These are phyloP conservation scores for Aspergillus terreus DNA, from an alignment of 2,329 filamentous ascomycete genomes.

Conservation along the genomic window DNA sequence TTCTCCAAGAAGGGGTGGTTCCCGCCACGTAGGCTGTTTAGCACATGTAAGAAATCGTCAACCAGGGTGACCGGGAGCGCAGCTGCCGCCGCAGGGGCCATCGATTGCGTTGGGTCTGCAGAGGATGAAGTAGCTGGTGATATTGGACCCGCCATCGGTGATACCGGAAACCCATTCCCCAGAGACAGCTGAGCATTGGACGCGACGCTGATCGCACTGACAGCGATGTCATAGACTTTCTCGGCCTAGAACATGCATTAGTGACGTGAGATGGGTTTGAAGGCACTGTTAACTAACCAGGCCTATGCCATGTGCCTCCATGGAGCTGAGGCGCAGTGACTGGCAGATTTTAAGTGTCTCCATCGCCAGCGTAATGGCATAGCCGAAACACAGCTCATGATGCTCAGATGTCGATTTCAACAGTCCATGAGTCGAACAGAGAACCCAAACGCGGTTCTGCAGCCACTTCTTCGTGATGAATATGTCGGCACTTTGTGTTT, in stretches of 20 bases:
- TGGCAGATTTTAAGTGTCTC: slow-evolving; percentile 33
- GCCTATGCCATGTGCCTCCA: slow-evolving; percentile 43
- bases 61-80: slow-evolving; percentile 21
- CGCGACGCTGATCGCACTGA: slow-evolving; percentile 27
- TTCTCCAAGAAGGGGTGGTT: slow-evolving; percentile 35
- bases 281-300: slow-evolving; percentile 21
- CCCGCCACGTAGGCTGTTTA: slow-evolving; percentile 32
- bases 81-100: slow-evolving; percentile 11
- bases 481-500: slow-evolving; percentile 42
- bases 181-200: slow-evolving; percentile 24
- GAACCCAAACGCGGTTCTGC: slow-evolving; percentile 41
- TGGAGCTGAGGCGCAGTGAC: slow-evolving; percentile 31
- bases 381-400: slow-evolving; percentile 35
- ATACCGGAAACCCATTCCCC: slow-evolving; percentile 9
- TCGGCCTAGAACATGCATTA: slow-evolving; percentile 24
- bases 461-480: slow-evolving; percentile 44
- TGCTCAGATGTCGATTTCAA: slow-evolving; percentile 32
- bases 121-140: background rate
- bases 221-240: slow-evolving; percentile 39
- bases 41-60: slow-evolving; percentile 28
- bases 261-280: background rate
- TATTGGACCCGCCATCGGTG: slow-evolving; percentile 1
- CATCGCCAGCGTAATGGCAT: slow-evolving; percentile 33
- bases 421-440: slow-evolving; percentile 40
- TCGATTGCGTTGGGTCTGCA: slow-evolving; percentile 5